Base-by-base conservation (phyloP, 2,329 filamentous ascomycete species). In the Seiridium cupressi region DNA sequence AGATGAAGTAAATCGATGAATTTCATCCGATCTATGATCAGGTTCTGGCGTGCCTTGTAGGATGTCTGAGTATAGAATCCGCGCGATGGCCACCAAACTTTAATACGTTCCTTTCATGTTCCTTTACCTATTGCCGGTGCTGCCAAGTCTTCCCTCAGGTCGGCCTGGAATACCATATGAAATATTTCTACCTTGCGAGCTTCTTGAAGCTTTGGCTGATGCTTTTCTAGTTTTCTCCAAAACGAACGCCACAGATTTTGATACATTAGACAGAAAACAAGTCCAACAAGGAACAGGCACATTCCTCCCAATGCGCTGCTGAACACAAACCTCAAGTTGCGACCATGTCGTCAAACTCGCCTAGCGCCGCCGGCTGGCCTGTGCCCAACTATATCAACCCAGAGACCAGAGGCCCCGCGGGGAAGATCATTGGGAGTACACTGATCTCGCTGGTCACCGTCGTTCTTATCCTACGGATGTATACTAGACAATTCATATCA, bases 401-500 rank as follows among this genome's bases (percentile, higher is more conserved):
- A 5, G 65, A 68, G 49, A 69, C 64, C 8, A 62, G 64, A 61
- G 71, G 69, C n/a, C 69, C 68, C 6, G 63, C 61, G n/a, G 68
- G 62, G 49, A 57, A 64, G 40, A 66, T 72, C 47, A 34, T 73
- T 35, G 60, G 66, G 8, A 58, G 62, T 11, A 58, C 66, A 13
- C 62, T 74, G 11, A 59, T 72, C 38, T 58, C 40, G 10, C 35
- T 71, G 34, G 66, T 68, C 32, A 70, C 69, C 0, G 8, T 64
- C 4, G 26, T 73, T 34, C 56, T 74, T 4, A 61, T 60, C 31
- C 59, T 74, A 9, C 68, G 72, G 8, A 56, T 74, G 31, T 74
- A 70, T 55, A 70, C 72, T 11, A 68, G 72, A 34, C 60, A 61
- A 47, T 61, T 59, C 8, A 73, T 74, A 26, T 70, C 72, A 4